Conservation (phyloP, 2,329 filamentous ascomycete species). For the Aspergillus sp. region DNA sequence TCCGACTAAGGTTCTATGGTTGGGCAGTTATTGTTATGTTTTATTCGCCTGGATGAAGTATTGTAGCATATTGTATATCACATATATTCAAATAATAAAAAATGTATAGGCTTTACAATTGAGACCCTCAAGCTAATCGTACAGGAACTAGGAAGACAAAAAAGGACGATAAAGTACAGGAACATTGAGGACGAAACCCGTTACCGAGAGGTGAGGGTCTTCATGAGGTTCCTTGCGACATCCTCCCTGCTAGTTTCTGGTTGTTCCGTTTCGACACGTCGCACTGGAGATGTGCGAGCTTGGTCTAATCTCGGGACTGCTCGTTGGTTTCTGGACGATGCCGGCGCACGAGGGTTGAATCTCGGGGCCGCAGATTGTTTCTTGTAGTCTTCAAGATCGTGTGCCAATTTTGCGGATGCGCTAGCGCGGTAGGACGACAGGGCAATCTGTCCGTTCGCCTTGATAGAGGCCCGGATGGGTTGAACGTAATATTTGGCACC, state of each 20-base stretch:
- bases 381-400: constrained; percentile 36
- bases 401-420: constrained; percentile 34
- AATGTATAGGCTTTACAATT: constrained; percentile 27
- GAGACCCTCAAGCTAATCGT: constrained; percentile 33
- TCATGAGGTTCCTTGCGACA: constrained; percentile 32
- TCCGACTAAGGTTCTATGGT: no score
- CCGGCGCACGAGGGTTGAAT: constrained; percentile 23
- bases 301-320: constrained; percentile 34
- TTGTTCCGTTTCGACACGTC: constrained; percentile 2
- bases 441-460: constrained; percentile 45
- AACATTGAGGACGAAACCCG: neutral
- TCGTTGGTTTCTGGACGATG: constrained; percentile 21
- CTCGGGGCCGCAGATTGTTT: constrained; percentile 24
- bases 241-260: constrained; percentile 26
- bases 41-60: neutral
- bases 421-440: constrained; percentile 38
- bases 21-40: no score
- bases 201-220: constrained; percentile 26
- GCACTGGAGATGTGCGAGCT: constrained; percentile 12
- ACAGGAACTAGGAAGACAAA: constrained; percentile 23
- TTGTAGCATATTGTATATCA: constrained; percentile 26
- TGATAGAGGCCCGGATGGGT: constrained; percentile 47
- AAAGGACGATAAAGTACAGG: neutral
- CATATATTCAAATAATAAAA: constrained; percentile 20
- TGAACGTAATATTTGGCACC: constrained; percentile 56